These are phyloP conservation scores for Luffa aegyptiaca DNA, from an alignment of 306 rosid genomes.

Conservation along the genomic window DNA sequence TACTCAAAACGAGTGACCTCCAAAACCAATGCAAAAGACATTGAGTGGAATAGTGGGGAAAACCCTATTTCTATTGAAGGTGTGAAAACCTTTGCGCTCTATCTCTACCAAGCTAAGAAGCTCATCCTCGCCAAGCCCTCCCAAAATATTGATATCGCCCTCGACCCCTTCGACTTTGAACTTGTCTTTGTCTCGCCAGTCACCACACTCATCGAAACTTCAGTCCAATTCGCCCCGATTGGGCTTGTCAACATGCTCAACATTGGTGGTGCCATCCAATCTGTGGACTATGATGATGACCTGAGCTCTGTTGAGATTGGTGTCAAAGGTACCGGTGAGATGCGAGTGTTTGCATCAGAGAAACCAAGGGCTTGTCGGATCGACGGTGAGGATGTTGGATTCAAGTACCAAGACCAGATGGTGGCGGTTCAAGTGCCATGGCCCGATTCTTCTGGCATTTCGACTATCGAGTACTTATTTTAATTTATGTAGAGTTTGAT, in stretches of 20 bases:
- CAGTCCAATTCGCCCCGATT: slow-evolving; percentile 59
- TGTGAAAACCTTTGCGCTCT: slow-evolving; percentile 43
- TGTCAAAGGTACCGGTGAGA: slow-evolving; percentile 63
- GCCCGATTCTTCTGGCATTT: slow-evolving; percentile 45
- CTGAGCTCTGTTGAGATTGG: slow-evolving; percentile 31
- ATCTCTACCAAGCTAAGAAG: slow-evolving; percentile 52
- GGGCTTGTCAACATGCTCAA: slow-evolving; percentile 86
- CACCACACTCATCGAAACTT: slow-evolving; percentile 24
- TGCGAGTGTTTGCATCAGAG: slow-evolving; percentile 62
- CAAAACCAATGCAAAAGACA: slow-evolving; percentile 44
- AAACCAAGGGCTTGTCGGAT: slow-evolving; percentile 48
- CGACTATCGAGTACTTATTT: slow-evolving; percentile 41
- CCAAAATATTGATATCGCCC: slow-evolving; percentile 40
- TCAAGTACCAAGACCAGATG: slow-evolving; percentile 45
- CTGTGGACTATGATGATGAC: slow-evolving; percentile 33
- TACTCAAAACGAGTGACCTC: slow-evolving; percentile 52
- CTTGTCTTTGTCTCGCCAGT: slow-evolving; percentile 65
- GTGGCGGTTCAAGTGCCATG: slow-evolving; percentile 65
- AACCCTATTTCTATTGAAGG: slow-evolving; percentile 47
- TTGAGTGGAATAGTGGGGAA: slow-evolving; percentile 68
- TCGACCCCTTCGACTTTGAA: slow-evolving; percentile 88
- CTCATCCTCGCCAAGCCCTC: slow-evolving; percentile 39
- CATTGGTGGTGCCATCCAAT: slow-evolving; percentile 73
- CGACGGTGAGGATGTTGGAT: slow-evolving; percentile 39
- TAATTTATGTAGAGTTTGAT: neutral